phyloP scores from a whole-genome alignment of 1,284 basidiomycete genomes.

The Albatrellus sp. region DNA sequence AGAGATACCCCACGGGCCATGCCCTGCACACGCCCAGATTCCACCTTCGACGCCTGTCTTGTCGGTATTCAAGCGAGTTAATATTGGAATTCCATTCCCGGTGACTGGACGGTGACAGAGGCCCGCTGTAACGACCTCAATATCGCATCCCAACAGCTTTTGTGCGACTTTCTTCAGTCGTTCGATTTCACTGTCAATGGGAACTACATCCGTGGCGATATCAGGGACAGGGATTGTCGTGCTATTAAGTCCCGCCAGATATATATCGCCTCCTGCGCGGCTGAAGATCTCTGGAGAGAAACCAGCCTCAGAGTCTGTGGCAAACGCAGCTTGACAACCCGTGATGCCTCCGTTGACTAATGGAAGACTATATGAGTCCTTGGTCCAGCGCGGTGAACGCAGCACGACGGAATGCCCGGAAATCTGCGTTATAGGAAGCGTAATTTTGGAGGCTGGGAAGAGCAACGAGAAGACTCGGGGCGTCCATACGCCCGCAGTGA shows the following conservation, averaged over 20 bases:
- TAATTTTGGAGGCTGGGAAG: constrained; percentile 25
- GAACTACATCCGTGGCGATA: constrained; percentile 14
- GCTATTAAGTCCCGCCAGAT: constrained; percentile 24
- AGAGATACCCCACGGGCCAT: constrained; percentile 26
- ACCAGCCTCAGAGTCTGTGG: constrained; percentile 15
- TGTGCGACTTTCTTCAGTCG: constrained; percentile 14
- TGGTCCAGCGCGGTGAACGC: constrained; percentile 17
- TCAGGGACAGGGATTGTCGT: constrained; percentile 17
- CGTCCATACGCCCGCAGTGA: constrained; percentile 56
- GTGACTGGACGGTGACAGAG: constrained; percentile 25
- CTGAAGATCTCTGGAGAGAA: constrained; percentile 26
- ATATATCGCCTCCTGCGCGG: constrained; percentile 21
- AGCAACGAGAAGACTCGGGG: constrained; percentile 36
- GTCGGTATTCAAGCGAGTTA: constrained; percentile 17
- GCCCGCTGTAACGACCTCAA: constrained; percentile 15
- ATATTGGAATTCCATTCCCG: constrained; percentile 18
- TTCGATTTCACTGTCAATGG: constrained; percentile 9
- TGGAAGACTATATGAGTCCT: neutral
- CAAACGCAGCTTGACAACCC: constrained; percentile 22
- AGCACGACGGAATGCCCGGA: constrained; percentile 20
- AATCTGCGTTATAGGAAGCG: constrained; percentile 19
- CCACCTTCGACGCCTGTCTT: constrained; percentile 15
- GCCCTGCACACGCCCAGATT: constrained; percentile 22
- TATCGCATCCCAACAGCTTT: constrained; percentile 15
- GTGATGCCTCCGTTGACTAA: constrained; percentile 9